Base-by-base conservation (phyloP, 768 basidiomycete species). In the Boletus vermiculosoides region DNA sequence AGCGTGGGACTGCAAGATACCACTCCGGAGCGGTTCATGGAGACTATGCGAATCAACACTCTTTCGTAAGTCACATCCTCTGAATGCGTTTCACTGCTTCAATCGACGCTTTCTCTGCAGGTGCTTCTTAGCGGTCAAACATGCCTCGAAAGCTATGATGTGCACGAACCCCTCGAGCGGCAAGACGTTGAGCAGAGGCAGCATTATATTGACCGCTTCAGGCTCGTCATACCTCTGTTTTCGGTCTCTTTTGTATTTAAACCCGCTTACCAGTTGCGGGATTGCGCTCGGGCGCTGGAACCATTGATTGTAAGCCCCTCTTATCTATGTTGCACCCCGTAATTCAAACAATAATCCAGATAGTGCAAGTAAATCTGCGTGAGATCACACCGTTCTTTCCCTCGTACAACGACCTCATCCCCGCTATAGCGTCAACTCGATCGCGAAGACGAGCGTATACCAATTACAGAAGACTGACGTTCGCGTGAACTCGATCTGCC, bases 351-450 rank as follows among this genome's bases (percentile, higher is more conserved):
- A 58, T 42, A 46, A 60, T 58, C 53, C 70, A 88, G 94, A 96
- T 65, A 94, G 92, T 63, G 93, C 93, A 50, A 91, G 90, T 63
- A 97, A 97, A 77, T 90, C 94, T 33, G 92, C 92, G 92, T 94
- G 67, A 74, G 87, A 76, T 50, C 18, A 4, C 13, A 49, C 28
- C 37, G 10, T 49, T 30, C 40, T 47, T 51, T 7, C 45, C 39
- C 15, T 53, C 23, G 9, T 51, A 20, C 4, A 33, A 47, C 36
- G 47, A 51, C 50, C 55, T 55, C 37, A 67, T n/a, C 45, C 50
- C 36, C 25, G 23, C 42, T 39, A 18, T 59, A 94, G 90, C 12
- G 94, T 97, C 23, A 93, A 92, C 69, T 92, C 86, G 45, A 85
- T 96, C 63, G 94, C 92, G 9, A 83, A 92, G 66, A 94, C 90